phyloP scores from a whole-genome alignment of 2,329 filamentous ascomycete species.

The Botrytis galanthina region DNA sequence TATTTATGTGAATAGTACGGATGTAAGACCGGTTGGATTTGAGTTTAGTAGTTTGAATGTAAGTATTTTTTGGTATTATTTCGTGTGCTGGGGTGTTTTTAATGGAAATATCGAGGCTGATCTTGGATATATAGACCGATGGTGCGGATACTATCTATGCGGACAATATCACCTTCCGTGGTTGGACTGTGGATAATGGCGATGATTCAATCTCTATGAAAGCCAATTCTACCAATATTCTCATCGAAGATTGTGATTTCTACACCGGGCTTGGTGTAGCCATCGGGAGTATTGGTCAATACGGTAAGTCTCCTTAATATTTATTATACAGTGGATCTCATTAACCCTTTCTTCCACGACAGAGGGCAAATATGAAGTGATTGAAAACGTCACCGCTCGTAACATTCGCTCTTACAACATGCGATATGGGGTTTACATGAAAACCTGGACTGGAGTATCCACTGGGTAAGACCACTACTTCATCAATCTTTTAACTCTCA shows the following conservation, averaged over 20 bases:
- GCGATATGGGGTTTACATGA: conserved; percentile 46
- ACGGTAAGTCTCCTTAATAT: conserved; percentile 29
- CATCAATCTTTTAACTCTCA: not conserved
- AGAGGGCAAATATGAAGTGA: conserved; percentile 46
- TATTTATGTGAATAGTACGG: conserved; percentile 52
- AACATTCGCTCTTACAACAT: conserved; percentile 48
- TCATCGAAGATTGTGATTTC: conserved; percentile 49
- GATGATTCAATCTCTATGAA: conserved; percentile 56
- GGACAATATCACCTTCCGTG: conserved; percentile 50
- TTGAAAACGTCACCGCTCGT: conserved; percentile 49
- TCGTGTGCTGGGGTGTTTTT: not conserved
- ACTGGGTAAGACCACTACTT: conserved; percentile 37
- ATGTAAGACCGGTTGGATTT: conserved; percentile 7
- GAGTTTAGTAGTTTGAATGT: conserved; percentile 19
- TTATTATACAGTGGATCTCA: fast-evolving
- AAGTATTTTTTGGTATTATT: not conserved
- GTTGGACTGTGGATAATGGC: conserved; percentile 51
- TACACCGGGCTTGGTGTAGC: conserved; percentile 53
- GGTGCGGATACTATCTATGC: conserved; percentile 53
- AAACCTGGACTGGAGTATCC: conserved; percentile 56
- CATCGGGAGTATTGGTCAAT: conserved; percentile 57
- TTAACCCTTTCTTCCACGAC: not conserved
- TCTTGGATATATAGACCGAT: conserved; percentile 47
- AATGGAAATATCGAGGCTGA: conserved; percentile 26
- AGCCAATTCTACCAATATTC: conserved; percentile 55